Percentiles rank a stretch among this genome's conserved stretches.
These are phyloP conservation scores for Aphanomyces cochlioides DNA, from an alignment of 352 stramenopile genomes.

Conservation along the genomic window DNA sequence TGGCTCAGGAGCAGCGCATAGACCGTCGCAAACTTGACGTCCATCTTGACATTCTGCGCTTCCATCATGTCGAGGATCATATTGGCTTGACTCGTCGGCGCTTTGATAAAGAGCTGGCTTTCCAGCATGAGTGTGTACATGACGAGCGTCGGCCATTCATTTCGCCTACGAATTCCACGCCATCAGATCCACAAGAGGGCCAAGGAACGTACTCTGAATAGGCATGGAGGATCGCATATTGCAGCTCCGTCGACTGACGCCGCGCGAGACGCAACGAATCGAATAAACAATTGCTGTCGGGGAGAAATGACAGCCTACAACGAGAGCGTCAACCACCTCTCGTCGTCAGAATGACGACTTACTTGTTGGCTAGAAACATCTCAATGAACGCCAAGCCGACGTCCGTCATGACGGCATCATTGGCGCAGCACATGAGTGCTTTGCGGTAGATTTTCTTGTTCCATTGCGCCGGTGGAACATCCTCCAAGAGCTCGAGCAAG, in stretches of 20 bases:
- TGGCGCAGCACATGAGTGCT: neutral
- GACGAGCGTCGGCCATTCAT: neutral
- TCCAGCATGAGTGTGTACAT: conserved; percentile 7
- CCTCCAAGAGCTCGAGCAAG: neutral
- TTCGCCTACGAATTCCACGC: neutral
- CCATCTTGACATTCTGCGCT: neutral
- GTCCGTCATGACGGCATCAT: neutral
- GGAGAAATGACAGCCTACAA: conserved; percentile 1
- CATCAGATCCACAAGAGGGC: neutral
- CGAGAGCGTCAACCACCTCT: neutral
- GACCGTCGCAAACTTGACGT: conserved; percentile 12
- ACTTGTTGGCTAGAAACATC: neutral
- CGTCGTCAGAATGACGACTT: neutral
- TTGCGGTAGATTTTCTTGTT: neutral
- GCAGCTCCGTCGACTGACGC: neutral
- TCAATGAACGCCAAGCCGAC: conserved; percentile 3
- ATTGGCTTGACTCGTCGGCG: neutral
- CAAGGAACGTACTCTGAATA: conserved; percentile 10
- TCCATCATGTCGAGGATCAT: conserved; percentile 15
- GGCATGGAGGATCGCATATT: neutral
- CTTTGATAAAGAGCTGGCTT: neutral
- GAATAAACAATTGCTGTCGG: neutral
- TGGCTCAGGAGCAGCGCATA: conserved; percentile 2
- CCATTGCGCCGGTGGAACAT: neutral
- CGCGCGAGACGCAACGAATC: conserved; percentile 9